These are phyloP conservation scores for Ogataea ganodermae DNA, from an alignment of 805 yeast genomes.

Conservation along the genomic window DNA sequence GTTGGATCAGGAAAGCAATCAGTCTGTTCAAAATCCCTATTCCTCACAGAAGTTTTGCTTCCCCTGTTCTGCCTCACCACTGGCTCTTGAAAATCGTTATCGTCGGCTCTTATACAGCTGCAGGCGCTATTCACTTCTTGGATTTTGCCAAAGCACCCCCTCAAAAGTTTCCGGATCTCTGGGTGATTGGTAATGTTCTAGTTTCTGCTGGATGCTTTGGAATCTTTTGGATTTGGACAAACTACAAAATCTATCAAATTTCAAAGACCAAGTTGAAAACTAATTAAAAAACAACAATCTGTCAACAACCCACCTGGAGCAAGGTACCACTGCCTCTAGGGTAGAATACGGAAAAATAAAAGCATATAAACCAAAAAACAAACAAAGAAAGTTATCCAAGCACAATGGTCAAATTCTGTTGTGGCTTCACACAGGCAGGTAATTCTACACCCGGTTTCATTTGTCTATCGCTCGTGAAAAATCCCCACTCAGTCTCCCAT, in stretches of 20 bases:
- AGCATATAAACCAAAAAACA: not conserved
- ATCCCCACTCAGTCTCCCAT: slow-evolving; percentile 78
- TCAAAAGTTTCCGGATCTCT: slow-evolving; percentile 70
- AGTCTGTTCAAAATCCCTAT: slow-evolving; percentile 26
- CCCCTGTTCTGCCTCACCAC: slow-evolving; percentile 47
- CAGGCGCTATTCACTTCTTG: slow-evolving; percentile 51
- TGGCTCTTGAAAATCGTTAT: slow-evolving; percentile 54
- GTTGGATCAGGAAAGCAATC: slow-evolving; percentile 48
- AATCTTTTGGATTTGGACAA: slow-evolving; percentile 81
- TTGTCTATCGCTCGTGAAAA: slow-evolving; percentile 51
- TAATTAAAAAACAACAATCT: slow-evolving; percentile 9
- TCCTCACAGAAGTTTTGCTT: slow-evolving; percentile 29
- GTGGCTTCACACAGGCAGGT: slow-evolving; percentile 37
- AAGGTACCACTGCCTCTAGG: not conserved
- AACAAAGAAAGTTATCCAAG: not conserved
- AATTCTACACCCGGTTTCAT: slow-evolving; percentile 45
- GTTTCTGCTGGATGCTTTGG: slow-evolving; percentile 75
- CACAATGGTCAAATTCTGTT: slow-evolving; percentile 8
- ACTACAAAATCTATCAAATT: slow-evolving; percentile 50
- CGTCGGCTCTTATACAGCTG: slow-evolving; percentile 49
- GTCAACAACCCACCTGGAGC: not conserved
- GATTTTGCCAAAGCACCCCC: slow-evolving; percentile 60
- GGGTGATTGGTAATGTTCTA: slow-evolving; percentile 76
- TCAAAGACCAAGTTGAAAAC: slow-evolving; percentile 31
- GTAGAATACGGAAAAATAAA: slow-evolving; percentile 13